Evolutionary conservation across 495 filamentous ascomycete genomes (phyloP).

Genomic region (Penicillium taxi): DNA sequence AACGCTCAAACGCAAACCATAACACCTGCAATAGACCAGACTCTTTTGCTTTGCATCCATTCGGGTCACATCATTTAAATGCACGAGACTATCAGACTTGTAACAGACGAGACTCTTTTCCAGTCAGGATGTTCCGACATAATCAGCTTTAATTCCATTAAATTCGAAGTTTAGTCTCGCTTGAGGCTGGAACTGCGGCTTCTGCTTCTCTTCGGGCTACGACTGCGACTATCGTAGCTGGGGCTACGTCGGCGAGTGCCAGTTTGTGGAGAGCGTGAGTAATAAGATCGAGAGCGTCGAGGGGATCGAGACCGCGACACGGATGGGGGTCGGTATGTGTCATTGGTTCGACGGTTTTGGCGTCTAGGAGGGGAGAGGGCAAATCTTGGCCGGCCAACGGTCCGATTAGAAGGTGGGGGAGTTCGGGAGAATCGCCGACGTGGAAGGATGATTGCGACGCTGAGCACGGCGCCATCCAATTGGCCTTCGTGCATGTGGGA

Average conservation of each 20-base stretch:
- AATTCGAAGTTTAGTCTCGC: too few relatives aligned
- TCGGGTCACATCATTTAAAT: too few relatives aligned
- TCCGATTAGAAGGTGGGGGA: conserved; percentile 33
- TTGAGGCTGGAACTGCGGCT: too few relatives aligned
- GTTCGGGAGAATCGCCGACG: conserved; percentile 55
- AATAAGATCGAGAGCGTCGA: conserved; percentile 31
- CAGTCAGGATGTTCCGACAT: too few relatives aligned
- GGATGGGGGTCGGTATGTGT: conserved; percentile 43
- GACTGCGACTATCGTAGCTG: conserved; percentile 46
- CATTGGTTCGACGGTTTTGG: conserved; percentile 37
- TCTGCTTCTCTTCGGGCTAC: conserved; percentile 35
- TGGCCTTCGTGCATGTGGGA: conserved; percentile 98
- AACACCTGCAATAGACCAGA: too few relatives aligned
- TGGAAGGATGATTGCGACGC: conserved; percentile 89
- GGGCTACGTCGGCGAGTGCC: conserved; percentile 40
- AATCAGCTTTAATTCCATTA: too few relatives aligned
- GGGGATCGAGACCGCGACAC: conserved; percentile 40
- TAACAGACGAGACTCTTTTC: too few relatives aligned
- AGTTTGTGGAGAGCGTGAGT: conserved; percentile 29
- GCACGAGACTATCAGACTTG: too few relatives aligned
- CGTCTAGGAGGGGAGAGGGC: conserved; percentile 32
- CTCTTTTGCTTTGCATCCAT: too few relatives aligned
- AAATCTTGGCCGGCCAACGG: conserved; percentile 26
- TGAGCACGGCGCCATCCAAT: conserved; percentile 78
- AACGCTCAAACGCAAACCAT: too few relatives aligned